These are phyloP conservation scores for Capsicum chinense DNA, from an alignment of 257 asterid species.

Conservation along the genomic window DNA sequence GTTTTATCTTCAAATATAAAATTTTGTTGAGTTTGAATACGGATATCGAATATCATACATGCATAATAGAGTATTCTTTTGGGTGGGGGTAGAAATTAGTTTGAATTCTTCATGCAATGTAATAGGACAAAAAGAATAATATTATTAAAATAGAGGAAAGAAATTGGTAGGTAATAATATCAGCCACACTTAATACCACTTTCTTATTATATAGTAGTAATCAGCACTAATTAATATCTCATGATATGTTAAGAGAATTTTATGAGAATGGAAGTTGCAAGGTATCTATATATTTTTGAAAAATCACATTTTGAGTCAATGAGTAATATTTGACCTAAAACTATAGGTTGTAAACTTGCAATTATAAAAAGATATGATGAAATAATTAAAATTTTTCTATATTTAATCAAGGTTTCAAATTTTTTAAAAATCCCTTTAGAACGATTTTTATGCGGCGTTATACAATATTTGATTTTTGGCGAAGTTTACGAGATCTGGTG, in stretches of 20 bases:
- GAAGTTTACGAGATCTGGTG: too few species aligned
- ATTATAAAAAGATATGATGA: accelerated
- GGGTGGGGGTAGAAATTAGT: conserved; percentile 18
- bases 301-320: background rate
- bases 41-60: too few species aligned
- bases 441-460: too few species aligned
- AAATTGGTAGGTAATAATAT: background rate
- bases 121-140: background rate
- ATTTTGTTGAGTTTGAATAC: too few species aligned
- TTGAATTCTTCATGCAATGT: background rate
- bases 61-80: background rate
- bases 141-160: background rate
- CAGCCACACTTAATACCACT: background rate
- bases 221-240: background rate
- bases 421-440: too few species aligned
- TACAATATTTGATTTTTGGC: too few species aligned
- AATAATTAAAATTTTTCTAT: background rate
- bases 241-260: background rate
- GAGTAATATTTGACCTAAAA: background rate
- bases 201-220: background rate
- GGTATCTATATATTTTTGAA: background rate
- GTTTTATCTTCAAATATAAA: too few species aligned
- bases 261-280: conserved; percentile 18
- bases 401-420: accelerated
- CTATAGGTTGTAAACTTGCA: background rate